Conservation (phyloP, 768 basidiomycete genomes). For the Tremella mesenterica region DNA sequence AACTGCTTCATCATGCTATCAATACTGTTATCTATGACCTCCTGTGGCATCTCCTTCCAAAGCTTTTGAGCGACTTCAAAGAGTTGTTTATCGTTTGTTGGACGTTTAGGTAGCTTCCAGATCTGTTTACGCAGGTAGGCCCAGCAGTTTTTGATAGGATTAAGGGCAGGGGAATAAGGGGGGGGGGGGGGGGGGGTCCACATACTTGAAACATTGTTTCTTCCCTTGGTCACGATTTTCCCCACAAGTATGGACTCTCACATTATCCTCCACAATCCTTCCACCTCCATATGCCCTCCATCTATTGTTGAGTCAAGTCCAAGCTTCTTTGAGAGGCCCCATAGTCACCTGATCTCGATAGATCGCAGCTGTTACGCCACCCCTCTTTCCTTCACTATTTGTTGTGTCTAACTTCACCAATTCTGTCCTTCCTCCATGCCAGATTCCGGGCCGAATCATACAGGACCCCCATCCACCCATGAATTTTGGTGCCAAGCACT, state of each 20-base stretch:
- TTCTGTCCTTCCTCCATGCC: too few relatives aligned
- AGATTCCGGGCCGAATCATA: too few relatives aligned
- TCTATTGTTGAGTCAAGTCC: too few relatives aligned
- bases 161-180: constrained; percentile 15
- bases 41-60: constrained; percentile 9
- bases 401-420: constrained; percentile 6
- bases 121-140: constrained; percentile 6
- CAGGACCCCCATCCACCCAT: too few relatives aligned
- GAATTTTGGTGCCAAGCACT: too few relatives aligned
- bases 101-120: constrained; percentile 1
- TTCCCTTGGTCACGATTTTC: background rate
- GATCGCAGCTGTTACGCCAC: constrained; percentile 11
- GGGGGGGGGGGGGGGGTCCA: constrained; percentile 7
- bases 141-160: constrained; percentile 16
- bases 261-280: constrained; percentile 13
- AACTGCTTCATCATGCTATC: constrained; percentile 11
- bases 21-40: constrained; percentile 5
- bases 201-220: constrained; percentile 5
- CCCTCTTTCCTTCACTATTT: constrained; percentile 8
- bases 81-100: constrained; percentile 6
- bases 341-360: constrained; percentile 13
- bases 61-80: constrained; percentile 1
- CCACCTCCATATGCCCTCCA: constrained; percentile 4
- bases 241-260: background rate
- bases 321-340: constrained; percentile 6